These are phyloP conservation scores for Aphanomyces stellatus DNA, from an alignment of 352 stramenopile genomes.

Conservation along the genomic window DNA sequence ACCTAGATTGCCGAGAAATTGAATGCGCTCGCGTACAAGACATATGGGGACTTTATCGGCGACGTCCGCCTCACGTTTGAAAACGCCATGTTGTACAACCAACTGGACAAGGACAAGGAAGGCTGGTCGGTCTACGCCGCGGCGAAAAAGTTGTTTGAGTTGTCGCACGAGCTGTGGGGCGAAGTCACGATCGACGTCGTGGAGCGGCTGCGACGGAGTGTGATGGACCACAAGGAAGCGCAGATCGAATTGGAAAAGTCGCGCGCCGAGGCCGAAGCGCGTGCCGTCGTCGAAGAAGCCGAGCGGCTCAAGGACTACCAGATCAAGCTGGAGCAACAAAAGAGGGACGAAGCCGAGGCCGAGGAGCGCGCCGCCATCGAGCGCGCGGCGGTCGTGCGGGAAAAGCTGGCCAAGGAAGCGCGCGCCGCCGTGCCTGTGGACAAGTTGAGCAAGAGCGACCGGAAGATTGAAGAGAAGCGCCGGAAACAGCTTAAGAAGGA, in stretches of 20 bases:
- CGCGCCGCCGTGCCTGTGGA: conserved; percentile 32
- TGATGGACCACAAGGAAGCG: conserved; percentile 63
- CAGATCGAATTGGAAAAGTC: conserved; percentile 20
- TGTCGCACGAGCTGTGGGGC: conserved; percentile 69
- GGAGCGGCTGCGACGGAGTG: conserved; percentile 56
- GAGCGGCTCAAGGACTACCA: conserved; percentile 21
- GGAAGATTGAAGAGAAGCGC: conserved; percentile 77
- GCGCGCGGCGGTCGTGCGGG: neutral
- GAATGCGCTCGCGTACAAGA: conserved; percentile 57
- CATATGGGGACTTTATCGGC: conserved; percentile 71
- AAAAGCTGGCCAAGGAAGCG: conserved; percentile 18
- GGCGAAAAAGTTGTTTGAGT: conserved; percentile 56
- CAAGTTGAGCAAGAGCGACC: conserved; percentile 77
- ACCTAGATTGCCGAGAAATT: conserved; percentile 49
- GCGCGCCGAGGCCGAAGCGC: conserved; percentile 40
- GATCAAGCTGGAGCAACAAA: conserved; percentile 18
- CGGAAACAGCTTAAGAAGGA: conserved; percentile 61
- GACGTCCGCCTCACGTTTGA: conserved; percentile 78
- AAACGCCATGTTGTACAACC: conserved; percentile 77
- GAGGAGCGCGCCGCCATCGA: conserved; percentile 26
- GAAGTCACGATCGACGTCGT: conserved; percentile 72
- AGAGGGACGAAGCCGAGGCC: conserved; percentile 24
- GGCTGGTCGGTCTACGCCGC: conserved; percentile 73
- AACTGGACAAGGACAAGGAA: conserved; percentile 66
- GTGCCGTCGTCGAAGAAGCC: conserved; percentile 28